A percentile compares a stretch with the other conserved stretches of the same genome.
Evolutionary conservation across 1,284 basidiomycete species (phyloP).

Genomic region (Puccinia triticina): DNA sequence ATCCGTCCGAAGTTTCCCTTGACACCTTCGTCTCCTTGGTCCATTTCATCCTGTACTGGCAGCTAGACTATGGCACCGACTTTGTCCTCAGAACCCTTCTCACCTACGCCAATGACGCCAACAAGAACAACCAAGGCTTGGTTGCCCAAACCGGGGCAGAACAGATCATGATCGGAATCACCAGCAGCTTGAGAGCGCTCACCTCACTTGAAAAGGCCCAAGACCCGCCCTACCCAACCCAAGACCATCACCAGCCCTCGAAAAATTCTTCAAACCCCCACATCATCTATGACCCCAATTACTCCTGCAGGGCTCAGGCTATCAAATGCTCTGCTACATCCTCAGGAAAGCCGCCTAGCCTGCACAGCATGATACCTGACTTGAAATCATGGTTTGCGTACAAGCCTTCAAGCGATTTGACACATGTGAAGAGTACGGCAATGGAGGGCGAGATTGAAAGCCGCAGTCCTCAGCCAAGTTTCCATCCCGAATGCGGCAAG

Average conservation of each 20-base stretch:
- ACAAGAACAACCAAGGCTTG: conserved; percentile 29
- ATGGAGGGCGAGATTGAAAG: neutral
- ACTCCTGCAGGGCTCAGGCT: neutral
- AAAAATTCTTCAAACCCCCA: conserved; percentile 19
- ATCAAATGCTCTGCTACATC: neutral
- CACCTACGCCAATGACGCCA: conserved; percentile 34
- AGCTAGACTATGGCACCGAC: conserved; percentile 83
- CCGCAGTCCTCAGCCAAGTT: neutral
- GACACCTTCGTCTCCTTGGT: conserved; percentile 78
- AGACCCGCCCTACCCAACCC: conserved; percentile 42
- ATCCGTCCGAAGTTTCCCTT: conserved; percentile 74
- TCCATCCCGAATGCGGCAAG: neutral
- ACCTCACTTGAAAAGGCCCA: conserved; percentile 48
- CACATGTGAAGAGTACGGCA: no score
- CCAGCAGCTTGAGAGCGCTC: conserved; percentile 45
- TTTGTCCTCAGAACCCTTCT: conserved; percentile 65
- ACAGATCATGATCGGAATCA: conserved; percentile 49
- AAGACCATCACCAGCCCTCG: conserved; percentile 16
- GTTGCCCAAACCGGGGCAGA: conserved; percentile 49
- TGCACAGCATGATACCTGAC: conserved; percentile 2
- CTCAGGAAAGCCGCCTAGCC: neutral
- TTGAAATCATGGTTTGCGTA: conserved; percentile 8
- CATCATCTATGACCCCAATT: conserved; percentile 12
- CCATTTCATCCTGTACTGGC: conserved; percentile 80
- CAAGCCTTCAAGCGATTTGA: neutral